Percentiles rank a stretch among this genome's conserved stretches.
phyloP scores from a whole-genome alignment of 2,329 filamentous ascomycete genomes.

The Botrytis galanthina region DNA sequence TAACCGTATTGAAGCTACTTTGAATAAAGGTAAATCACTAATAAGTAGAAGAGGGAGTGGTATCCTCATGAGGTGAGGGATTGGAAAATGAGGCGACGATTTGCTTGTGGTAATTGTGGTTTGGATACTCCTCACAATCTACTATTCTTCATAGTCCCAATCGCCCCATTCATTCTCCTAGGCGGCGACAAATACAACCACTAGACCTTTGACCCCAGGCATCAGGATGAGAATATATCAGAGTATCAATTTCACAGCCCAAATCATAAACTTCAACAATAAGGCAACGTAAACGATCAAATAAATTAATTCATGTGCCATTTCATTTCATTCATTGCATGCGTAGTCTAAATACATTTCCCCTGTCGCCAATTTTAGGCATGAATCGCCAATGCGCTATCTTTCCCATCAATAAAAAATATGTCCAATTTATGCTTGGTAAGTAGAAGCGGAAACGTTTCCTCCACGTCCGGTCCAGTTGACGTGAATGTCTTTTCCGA shows the following conservation, averaged over 20 bases:
- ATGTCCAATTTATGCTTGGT: constrained; percentile 70
- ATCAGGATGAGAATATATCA: background rate
- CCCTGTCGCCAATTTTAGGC: constrained; percentile 11
- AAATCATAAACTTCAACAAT: background rate
- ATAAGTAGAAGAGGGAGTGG: background rate
- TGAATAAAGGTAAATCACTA: too few relatives aligned
- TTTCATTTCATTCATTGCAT: constrained; percentile 18
- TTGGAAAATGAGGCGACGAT: background rate
- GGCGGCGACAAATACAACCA: background rate
- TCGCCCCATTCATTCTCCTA: fast-evolving
- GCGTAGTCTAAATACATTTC: constrained; percentile 19
- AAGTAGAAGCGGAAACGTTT: constrained; percentile 95
- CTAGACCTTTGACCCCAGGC: fast-evolving
- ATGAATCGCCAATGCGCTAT: background rate
- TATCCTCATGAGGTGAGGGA: background rate
- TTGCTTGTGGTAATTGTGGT: too few relatives aligned
- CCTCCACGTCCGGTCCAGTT: constrained; percentile 99
- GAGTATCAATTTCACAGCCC: background rate
- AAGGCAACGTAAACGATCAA: background rate
- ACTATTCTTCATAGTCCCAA: background rate
- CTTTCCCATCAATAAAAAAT: constrained; percentile 3
- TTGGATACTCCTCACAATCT: background rate
- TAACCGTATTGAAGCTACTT: too few relatives aligned
- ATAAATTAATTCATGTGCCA: constrained; percentile 6
- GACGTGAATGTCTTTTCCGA: constrained; percentile 89